Conservation (phyloP, 176 grass and related monocot genomes). For the sorghum (Sorghum bicolor) region DNA sequence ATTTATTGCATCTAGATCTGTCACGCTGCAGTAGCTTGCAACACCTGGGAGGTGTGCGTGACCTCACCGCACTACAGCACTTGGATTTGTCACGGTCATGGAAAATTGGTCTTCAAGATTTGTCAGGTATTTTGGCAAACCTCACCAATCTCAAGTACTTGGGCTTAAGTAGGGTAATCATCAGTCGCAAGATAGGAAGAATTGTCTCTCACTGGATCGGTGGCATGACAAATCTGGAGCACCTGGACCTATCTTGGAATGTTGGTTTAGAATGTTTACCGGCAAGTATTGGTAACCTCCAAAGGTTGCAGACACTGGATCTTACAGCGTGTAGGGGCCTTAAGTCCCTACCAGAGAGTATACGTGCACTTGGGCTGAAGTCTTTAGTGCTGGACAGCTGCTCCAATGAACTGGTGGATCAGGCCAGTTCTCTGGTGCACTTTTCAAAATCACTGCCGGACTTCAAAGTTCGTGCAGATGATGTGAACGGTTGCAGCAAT, state of each 20-base stretch:
- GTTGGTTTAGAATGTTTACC: accelerated
- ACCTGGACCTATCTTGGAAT: neutral
- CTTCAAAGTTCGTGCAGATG: neutral
- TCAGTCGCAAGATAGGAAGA: no score
- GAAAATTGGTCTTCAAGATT: neutral
- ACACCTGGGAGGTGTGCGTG: neutral
- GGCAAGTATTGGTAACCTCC: neutral
- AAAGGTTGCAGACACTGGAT: neutral
- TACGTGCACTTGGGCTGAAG: neutral
- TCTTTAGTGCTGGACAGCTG: neutral
- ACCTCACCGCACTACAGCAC: neutral
- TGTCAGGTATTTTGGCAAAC: neutral
- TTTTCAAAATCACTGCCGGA: neutral
- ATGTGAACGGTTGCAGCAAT: neutral
- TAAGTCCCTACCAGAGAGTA: neutral
- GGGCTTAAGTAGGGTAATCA: neutral
- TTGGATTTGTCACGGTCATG: neutral
- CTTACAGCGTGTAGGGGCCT: neutral
- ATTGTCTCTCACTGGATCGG: neutral
- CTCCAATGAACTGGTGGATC: neutral
- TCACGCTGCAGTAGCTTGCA: accelerated
- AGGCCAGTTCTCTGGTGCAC: neutral
- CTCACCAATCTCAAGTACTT: neutral
- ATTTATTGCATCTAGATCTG: neutral
- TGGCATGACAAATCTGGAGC: neutral